Evolutionary conservation across 2,329 filamentous ascomycete species (phyloP).

Genomic region (Madurella fahalii): DNA sequence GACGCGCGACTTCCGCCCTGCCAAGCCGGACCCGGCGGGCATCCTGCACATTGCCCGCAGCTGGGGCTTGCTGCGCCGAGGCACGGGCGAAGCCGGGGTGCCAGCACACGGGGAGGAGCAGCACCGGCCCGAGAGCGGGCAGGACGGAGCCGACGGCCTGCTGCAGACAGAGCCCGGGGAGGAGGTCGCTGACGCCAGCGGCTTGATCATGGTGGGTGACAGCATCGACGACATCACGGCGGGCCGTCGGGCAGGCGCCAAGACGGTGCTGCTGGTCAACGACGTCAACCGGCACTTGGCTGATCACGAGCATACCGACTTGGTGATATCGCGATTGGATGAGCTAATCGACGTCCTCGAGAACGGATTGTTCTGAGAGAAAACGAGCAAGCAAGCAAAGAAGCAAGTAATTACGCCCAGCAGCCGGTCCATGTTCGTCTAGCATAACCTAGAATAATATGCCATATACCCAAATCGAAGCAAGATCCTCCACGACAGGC

Average conservation of each 20-base stretch:
- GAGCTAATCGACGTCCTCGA: conserved; percentile 74
- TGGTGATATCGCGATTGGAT: conserved; percentile 67
- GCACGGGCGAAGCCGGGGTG: conserved; percentile 20
- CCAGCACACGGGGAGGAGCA: conserved; percentile 16
- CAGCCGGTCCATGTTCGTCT: conserved; percentile 9
- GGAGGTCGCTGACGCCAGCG: conserved; percentile 40
- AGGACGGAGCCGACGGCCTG: conserved; percentile 22
- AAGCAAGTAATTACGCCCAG: neutral
- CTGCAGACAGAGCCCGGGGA: conserved; percentile 18
- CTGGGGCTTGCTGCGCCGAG: conserved; percentile 60
- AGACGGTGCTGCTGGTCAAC: conserved; percentile 84
- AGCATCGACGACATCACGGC: conserved; percentile 92
- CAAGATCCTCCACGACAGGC: neutral
- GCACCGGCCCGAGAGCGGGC: conserved; percentile 10
- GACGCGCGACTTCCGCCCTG: conserved; percentile 75
- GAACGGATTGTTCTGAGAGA: conserved; percentile 53
- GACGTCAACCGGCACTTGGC: conserved; percentile 70
- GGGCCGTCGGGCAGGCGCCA: conserved; percentile 75
- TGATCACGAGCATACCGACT: conserved; percentile 70
- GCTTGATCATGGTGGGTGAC: conserved; percentile 66
- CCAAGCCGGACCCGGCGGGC: conserved; percentile 84
- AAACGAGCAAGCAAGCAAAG: neutral
- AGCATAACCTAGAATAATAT: conserved; percentile 11
- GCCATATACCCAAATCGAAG: neutral
- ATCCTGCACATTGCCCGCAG: conserved; percentile 77